Evolutionary conservation across 179 eudicot genomes (phyloP), one percentile per base, ranked within the genome.

Genomic region (Beta corolliflora): DNA sequence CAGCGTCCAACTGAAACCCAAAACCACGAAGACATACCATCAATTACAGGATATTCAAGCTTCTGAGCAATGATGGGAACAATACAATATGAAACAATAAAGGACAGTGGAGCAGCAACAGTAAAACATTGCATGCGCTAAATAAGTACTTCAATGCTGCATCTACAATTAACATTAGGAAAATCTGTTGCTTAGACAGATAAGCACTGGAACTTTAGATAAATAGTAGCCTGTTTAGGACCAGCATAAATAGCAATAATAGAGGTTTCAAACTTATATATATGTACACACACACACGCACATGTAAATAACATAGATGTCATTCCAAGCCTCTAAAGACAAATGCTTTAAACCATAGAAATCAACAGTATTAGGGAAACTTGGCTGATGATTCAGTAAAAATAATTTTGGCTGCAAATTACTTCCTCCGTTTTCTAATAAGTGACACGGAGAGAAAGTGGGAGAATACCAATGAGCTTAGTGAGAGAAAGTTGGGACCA

Each of bases 1-100:
- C 99, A 97, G 21, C 87, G 85, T 71, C 87, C 85, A 86, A 92
- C 99, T 93, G 92, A 72, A 86, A 67, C 69, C 55, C 19, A 78
- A 81, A 68, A 66, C 16, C 45, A 74, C n/a, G 67, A 21, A 61
- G 56, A 78, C 7, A 25, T 48, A 68, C 48, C 48, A 74, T 71
- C 71, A 64, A 77, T 46, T 14, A 46, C 44, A 71, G 19, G 61
- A 31, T 0, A 53, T 14, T 44, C 23, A 60, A 59, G 52, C 44
- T 54, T 29, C 63, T 25, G 25, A 58, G 15, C 29, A 14, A 46
- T 29, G 13, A 13, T n/a, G 46, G 50, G 50, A 54, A 9, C 44
- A 23, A 9, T 13, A 75, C 21, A 55, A 44, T 9, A 53, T 4
- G 31, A 36, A 25, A 56, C 46, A 53, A 29, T 56, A 80, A 14